Base-by-base conservation (phyloP, 2,329 filamentous ascomycete genomes). In the Thermochaetoides dissita region DNA sequence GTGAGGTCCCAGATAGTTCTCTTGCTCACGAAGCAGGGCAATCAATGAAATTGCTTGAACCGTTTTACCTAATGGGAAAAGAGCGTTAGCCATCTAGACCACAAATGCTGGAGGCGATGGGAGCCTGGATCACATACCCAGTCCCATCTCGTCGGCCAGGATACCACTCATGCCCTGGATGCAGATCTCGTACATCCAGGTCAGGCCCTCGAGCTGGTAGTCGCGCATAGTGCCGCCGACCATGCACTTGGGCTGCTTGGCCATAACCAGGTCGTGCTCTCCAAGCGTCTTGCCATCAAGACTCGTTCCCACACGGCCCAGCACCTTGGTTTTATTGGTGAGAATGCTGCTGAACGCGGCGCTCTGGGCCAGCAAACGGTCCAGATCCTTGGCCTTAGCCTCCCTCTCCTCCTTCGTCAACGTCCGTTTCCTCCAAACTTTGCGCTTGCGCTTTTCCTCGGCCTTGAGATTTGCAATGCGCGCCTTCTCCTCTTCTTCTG, bases 181-280 rank as follows among this genome's bases (percentile, higher is more conserved):
- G 43, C 72, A 75, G 41, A 77, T 74, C 67, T 94, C 86, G 53
- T 83, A 94, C 67, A 98, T 80, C 91, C 91, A 98, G 0, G 94
- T 93, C 1, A 98, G 62, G 0, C 91, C 91, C 57, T 96, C 89
- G 0, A 98, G 65, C 54, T 98, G 91, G 56, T 98, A 98, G 48
- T 84, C 82, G 11, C 88, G 72, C 89, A 98, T 96, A 4, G 79
- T 81, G 1, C 91, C 91, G 6, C 86, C 86, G 0, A 81, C 79
- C 53, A 98, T 78, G 45, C 87, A 77, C 49, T 81, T 79, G 0
- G 91, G 91, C 57, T 98, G 91, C 47, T 82, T 71, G 0, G 88
- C 89, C 58, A 93, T 85, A 43, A 79, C 71, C 10, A 95, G 62
- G 41, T 87, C 72, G 42, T 79, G 76, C 46, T 78, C 74, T 6